These are phyloP conservation scores for Vanilla planifolia DNA, from an alignment of 106 monocot species.

Conservation along the genomic window DNA sequence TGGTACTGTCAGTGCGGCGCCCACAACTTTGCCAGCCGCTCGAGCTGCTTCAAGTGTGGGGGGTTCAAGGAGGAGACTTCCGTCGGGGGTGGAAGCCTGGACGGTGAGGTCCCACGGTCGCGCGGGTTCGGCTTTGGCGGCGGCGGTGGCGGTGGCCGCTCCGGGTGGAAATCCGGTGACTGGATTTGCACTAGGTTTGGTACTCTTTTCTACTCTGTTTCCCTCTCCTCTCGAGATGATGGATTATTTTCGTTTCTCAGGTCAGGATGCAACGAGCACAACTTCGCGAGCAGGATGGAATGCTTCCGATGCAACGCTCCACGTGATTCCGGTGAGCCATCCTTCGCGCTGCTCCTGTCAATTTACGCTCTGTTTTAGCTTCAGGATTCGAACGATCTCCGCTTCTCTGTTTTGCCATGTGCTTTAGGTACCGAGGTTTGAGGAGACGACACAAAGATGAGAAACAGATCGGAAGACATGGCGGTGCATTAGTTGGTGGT, in stretches of 20 bases:
- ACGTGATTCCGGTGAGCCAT: constrained; percentile 42
- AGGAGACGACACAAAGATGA: constrained; percentile 5
- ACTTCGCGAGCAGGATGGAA: constrained; percentile 81
- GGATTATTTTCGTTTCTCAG: constrained; percentile 11
- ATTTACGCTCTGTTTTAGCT: background rate
- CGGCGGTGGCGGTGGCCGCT: constrained; percentile 26
- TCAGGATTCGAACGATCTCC: too few species aligned
- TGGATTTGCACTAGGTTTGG: constrained; percentile 91
- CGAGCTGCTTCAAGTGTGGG: constrained; percentile 82
- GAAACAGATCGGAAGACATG: background rate
- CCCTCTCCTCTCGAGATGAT: background rate
- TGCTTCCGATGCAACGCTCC: constrained; percentile 78
- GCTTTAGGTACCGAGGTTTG: constrained; percentile 10
- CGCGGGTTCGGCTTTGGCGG: constrained; percentile 36
- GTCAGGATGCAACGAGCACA: constrained; percentile 79
- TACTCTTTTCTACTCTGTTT: background rate
- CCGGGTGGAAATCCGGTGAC: constrained; percentile 90
- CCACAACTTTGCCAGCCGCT: constrained; percentile 95
- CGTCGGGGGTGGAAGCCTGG: constrained; percentile 17
- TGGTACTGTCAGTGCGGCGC: constrained; percentile 90
- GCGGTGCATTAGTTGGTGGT: background rate
- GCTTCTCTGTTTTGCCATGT: background rate
- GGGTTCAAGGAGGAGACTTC: constrained; percentile 58
- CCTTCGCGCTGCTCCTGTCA: background rate
- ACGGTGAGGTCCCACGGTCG: constrained; percentile 19